Evolutionary conservation across 1,284 basidiomycete genomes (phyloP), one percentile per base, ranked within the genome.

Genomic region (Heterobasidion occidentale): DNA sequence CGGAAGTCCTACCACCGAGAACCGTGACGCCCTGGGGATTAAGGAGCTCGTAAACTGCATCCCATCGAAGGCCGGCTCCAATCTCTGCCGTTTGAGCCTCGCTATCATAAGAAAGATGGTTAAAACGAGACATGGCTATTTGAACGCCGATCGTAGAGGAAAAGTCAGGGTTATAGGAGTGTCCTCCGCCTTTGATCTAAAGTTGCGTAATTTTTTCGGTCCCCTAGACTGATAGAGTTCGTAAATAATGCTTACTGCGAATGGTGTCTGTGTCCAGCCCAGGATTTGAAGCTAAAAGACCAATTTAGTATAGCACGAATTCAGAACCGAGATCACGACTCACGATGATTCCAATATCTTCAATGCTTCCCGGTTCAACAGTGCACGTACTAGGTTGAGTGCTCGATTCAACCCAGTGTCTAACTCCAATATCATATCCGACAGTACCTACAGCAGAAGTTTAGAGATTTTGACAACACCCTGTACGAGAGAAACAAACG

Each of bases 111-210:
- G 50, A 61, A 20, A 79, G 70, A 15, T 73, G 62, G 47, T 68
- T 70, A 64, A 83, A 76, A 4, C 72, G 70, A 53, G 62, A 62
- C 70, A 83, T 73, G 8, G 72, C 67, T 60, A 83, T 79, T 38
- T 80, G 79, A 9, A 83, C 72, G 17, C 80, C 80, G 0, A 66
- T 60, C 2, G 78, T 80, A 1, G 80, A 81, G 17, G 77, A 79
- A 65, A 77, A 79, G 3, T 74, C 74, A 1, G 70, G 71, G 60
- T 78, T 79, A 8, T 70, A 66, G 0, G 74, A 61, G 62, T 80
- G 79, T 0, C 79, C 79, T 19, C 76, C 80, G 8, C 76, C 73
- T 62, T 79, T 80, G 58, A 81, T 69, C 73, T 78, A 53, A 9
- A 50, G 44, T 15, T 50, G 19, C 9, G 17, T 3, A 51, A 35